Conservation (phyloP, 1,139 yeast genomes). For the Pneumocystis murina region DNA sequence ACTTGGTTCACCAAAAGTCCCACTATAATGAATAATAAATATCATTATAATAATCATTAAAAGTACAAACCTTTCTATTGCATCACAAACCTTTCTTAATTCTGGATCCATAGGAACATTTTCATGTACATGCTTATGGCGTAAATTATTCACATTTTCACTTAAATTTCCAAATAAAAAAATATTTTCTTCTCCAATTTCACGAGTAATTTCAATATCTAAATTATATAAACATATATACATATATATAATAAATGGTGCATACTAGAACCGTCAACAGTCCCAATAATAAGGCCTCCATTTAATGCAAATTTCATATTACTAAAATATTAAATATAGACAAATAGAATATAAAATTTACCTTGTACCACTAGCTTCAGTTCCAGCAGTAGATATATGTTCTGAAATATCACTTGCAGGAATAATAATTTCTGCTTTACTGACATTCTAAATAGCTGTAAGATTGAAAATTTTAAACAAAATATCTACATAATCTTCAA, state of each 20-base stretch:
- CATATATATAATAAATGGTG: not conserved
- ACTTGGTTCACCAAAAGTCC: constrained; percentile 54
- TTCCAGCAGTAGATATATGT: constrained; percentile 96
- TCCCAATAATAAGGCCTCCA: constrained; percentile 88
- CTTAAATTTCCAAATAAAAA: constrained; percentile 83
- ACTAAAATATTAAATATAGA: not conserved
- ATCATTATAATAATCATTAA: not conserved
- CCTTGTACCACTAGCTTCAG: constrained; percentile 87
- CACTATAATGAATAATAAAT: constrained; percentile 22
- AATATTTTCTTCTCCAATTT: constrained; percentile 83
- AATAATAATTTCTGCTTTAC: not conserved
- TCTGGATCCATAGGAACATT: constrained; percentile 32
- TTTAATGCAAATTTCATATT: constrained; percentile 55
- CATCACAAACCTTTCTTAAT: constrained; percentile 47
- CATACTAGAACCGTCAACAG: constrained; percentile 94
- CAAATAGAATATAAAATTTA: constrained; percentile 46
- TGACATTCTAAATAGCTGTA: not conserved
- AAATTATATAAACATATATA: not conserved
- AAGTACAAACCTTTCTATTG: constrained; percentile 32
- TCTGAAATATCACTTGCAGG: constrained; percentile 87
- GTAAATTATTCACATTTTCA: constrained; percentile 72
- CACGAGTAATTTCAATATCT: constrained; percentile 61
- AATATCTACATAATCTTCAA: constrained; percentile 86
- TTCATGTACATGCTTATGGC: constrained; percentile 56
- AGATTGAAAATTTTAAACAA: constrained; percentile 71